phyloP scores from a whole-genome alignment of 495 filamentous ascomycete species.

The Aspergillus sparsus region DNA sequence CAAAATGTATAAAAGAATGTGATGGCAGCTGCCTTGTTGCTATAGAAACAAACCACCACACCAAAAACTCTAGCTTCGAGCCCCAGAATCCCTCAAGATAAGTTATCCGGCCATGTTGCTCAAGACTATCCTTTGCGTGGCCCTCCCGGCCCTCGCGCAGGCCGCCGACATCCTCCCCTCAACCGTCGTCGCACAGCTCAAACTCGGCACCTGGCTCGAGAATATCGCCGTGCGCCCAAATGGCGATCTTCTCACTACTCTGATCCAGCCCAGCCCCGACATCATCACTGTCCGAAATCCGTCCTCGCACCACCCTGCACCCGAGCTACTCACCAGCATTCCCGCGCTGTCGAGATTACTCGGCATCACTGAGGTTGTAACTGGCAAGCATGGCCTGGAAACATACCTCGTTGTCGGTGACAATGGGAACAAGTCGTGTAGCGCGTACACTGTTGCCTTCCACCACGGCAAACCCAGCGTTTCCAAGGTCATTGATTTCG shows the following conservation, averaged over 20 bases:
- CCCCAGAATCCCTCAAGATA: not conserved
- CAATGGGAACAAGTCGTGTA: not conserved
- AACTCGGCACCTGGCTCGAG: slow-evolving; percentile 1
- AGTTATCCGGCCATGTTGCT: not conserved
- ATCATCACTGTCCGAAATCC: not conserved
- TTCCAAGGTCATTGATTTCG: not conserved
- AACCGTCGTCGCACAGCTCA: not conserved
- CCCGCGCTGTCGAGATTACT: not conserved
- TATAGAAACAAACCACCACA: not conserved
- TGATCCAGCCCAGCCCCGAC: not conserved
- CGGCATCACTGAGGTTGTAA: not conserved
- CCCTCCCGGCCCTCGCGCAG: not conserved
- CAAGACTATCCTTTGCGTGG: not conserved
- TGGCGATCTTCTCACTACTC: slow-evolving; percentile 1
- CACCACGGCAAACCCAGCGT: not conserved
- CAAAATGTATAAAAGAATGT: not conserved
- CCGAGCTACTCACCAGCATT: not conserved
- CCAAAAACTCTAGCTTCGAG: not conserved
- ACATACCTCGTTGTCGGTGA: not conserved
- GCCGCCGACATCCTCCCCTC: not conserved
- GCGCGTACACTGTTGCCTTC: not conserved
- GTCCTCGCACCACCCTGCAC: not conserved
- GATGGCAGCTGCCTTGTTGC: not conserved
- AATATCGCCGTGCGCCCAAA: not conserved
- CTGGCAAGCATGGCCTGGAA: not conserved